Base-by-base conservation (phyloP, 2,329 filamentous ascomycete species). In the Alternaria tenuissima region DNA sequence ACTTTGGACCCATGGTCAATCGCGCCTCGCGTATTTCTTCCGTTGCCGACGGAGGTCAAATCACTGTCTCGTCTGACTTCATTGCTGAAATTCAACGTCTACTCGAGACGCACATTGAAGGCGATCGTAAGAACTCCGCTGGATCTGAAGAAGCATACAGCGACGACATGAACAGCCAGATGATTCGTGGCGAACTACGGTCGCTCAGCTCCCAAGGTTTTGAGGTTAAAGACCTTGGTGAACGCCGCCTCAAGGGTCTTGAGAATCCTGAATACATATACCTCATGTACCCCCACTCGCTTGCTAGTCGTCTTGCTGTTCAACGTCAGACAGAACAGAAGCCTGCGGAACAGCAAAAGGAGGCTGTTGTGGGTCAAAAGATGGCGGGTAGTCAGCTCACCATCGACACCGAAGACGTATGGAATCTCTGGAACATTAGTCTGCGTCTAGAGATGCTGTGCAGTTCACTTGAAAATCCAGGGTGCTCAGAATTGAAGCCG, bases 1-100 rank as follows among this genome's bases (percentile, higher is more conserved):
- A 99, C 81, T 99, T 98, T 76, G 95, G 95, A 0, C 95, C 95
- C 14, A 99, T 99, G 93, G 95, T 99, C 73, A 99, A 99, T 81
- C 94, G 96, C 74, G 93, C 95, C 0, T 91, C 95, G 16, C 91
- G 95, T 81, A 96, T 99, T 66, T 95, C 93, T 7, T 91, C 92
- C 22, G 94, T 97, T 43, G 95, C 95, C 36, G 95, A 99, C 76
- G 95, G 95, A 62, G 95, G 95, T 0, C 94, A 99, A 77, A 97
- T 98, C 66, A 95, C 94, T 0, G 95, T 98, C 2, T 97, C 94
- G 1, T 93, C 93, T 1, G 95, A 99, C 78, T 98, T 98, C 80
- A 96, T 99, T 73, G 92, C 91, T 12, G 95, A 99, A 78, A 94
- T 98, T 56, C 93, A 97, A 76, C 88, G 93, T 41, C 95, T 93